Base-by-base conservation (phyloP, 148 eudicot species). In the Rheum nobile region DNA sequence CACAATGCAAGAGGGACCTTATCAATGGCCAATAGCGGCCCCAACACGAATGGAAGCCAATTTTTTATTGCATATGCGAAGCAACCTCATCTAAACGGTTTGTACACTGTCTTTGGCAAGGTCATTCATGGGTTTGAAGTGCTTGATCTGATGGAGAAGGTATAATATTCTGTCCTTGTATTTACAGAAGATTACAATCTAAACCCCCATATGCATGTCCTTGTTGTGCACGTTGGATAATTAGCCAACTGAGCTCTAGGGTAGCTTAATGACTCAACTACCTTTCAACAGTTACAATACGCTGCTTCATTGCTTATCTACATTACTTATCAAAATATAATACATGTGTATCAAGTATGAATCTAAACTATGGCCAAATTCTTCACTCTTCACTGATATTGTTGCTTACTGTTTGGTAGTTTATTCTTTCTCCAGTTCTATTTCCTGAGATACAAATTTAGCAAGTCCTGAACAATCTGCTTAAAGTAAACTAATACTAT, bases 111-210 rank as follows among this genome's bases (percentile, higher is more conserved):
- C 72, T 90, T 95, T 72, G 99, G 97, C 72, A 95, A 92, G 81
- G 99, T 92, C 71, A 95, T 95, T 83, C 96, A 91, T 87, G 97
- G 99, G 67, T 95, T 95, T 80, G 97, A 95, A 86, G 93, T 91
- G 67, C 99, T 95, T 75, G 97, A 91, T 83, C 82, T 95, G 13
- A 95, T 95, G 99, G 97, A 95, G 77, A 91, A 95, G 92, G 96
- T 95, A 82, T 29, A 14, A 28, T 28, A 61, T 61, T 61, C 5
- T 11, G 35, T 61, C 37, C 37, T 29, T 61, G 12, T 57, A 16
- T 65, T 31, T 8, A 26, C 31, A 57, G 26, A 59, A 59, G 8
- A 19, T 21, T 50, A 50, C 57, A 50, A n/a, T n/a, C 57, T 50
- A n/a, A 46, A 54, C 12, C 12, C 61, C 26, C 61, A 1, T 21